Evolutionary conservation across 2,329 filamentous ascomycete genomes (phyloP).

Genomic region (Talaromyces funiculosus): DNA sequence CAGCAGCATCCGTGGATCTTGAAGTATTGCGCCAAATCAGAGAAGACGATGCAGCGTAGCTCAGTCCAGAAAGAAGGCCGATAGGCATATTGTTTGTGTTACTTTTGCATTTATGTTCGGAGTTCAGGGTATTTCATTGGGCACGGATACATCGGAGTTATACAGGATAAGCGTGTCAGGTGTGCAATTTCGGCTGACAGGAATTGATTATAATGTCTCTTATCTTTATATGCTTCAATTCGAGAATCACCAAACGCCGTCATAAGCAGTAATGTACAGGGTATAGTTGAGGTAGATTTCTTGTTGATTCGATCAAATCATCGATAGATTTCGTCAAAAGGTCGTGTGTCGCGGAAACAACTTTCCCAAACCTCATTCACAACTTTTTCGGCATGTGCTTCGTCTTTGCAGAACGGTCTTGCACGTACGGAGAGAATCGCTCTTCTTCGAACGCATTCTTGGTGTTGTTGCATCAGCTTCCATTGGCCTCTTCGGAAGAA

Average conservation of each 20-base stretch:
- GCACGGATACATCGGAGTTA: constrained; percentile 6
- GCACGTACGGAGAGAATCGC: constrained; percentile 74
- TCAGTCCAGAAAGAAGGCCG: constrained; percentile 31
- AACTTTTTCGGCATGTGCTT: constrained; percentile 76
- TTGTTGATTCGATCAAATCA: constrained; percentile 22
- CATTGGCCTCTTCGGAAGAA: constrained; percentile 80
- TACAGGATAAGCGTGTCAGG: not conserved
- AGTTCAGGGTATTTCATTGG: constrained; percentile 8
- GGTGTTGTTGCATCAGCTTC: constrained; percentile 85
- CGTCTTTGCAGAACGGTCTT: constrained; percentile 74
- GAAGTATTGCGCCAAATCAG: constrained; percentile 73
- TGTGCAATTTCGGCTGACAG: constrained; percentile 2
- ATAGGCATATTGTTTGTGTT: not conserved
- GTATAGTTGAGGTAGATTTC: not conserved
- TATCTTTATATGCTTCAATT: not conserved
- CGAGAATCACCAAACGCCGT: constrained; percentile 5
- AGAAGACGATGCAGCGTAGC: constrained; percentile 39
- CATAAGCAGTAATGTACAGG: constrained; percentile 12
- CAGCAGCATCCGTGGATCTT: constrained; percentile 92
- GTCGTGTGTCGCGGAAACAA: constrained; percentile 87
- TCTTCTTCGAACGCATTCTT: constrained; percentile 79
- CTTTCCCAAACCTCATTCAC: constrained; percentile 99
- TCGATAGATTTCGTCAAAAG: constrained; percentile 94
- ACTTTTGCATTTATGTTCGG: constrained; percentile 9
- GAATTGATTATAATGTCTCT: constrained; percentile 1